Evolutionary conservation across 2,329 filamentous ascomycete genomes (phyloP).

Genomic region (Boeremia lycopersici): DNA sequence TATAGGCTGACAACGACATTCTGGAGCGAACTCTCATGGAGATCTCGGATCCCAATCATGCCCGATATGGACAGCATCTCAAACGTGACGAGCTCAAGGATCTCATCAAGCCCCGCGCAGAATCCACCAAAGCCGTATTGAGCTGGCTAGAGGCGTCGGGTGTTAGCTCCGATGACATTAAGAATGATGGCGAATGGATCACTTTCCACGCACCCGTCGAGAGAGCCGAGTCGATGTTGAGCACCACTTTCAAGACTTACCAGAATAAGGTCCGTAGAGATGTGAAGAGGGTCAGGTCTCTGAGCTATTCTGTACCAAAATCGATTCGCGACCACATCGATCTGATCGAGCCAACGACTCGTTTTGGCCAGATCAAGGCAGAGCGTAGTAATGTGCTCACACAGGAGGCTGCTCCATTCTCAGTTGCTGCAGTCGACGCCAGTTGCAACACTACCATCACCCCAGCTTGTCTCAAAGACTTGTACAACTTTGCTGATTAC

Average conservation of each 20-base stretch:
- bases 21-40: constrained; percentile 66
- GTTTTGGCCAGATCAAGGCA: constrained; percentile 60
- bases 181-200: constrained; percentile 65
- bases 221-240: constrained; percentile 62
- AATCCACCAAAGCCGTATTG: constrained; percentile 57
- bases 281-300: constrained; percentile 58
- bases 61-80: constrained; percentile 66
- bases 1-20: constrained; percentile 54
- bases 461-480: constrained; percentile 53
- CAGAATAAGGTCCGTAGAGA: constrained; percentile 52
- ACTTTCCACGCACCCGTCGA: constrained; percentile 60
- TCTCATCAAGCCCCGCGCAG: constrained; percentile 58
- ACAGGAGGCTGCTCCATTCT: constrained; percentile 31
- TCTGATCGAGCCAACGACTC: constrained; percentile 69
- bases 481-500: constrained; percentile 54
- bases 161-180: constrained; percentile 53
- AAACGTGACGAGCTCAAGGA: constrained; percentile 64
- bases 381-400: constrained; percentile 48
- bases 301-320: constrained; percentile 67
- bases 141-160: constrained; percentile 62
- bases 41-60: constrained; percentile 65
- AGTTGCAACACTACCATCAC: constrained; percentile 54
- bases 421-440: constrained; percentile 35
- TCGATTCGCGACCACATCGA: constrained; percentile 61
- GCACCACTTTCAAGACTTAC: constrained; percentile 64